Evolutionary conservation across 2,329 filamentous ascomycete species (phyloP), one percentile per base, ranked within the genome.

Genomic region (Xylariaceae sp.): DNA sequence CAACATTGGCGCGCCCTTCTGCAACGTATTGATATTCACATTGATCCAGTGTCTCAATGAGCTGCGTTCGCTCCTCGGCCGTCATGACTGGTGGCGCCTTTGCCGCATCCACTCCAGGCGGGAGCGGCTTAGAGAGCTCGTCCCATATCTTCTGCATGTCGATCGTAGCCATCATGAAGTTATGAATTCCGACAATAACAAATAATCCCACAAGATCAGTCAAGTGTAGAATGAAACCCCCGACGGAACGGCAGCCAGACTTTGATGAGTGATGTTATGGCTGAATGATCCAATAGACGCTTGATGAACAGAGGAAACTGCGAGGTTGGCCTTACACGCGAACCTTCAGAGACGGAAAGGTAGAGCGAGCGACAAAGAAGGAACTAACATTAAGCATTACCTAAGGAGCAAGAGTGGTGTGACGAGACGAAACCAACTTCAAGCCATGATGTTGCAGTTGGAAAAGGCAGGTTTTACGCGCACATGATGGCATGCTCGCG

Each of bases 1-100:
- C 83, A 38, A 84, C 75, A 61, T 93, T 91, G 39, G 87, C 86
- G 18, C 85, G 82, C 18, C 87, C 87, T 62, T 93, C 87, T 19
- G 73, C 76, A 17, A 80, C 63, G 43, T 78, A 66, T 39, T 62
- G 59, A 38, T 55, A 61, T 16, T 52, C 42, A 15, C 53, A 52
- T 35, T 45, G 44, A 24, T 39, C 43, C 17, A 45, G 50, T 34
- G 26, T 38, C 37, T 46, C 48, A 39, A 51, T 37, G 13, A 58
- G 45, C 24, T 47, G 32, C 37, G 52, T 45, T 37, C 50, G 45
- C 33, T 52, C 26, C 16, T 51, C 47, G 3, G 31, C 17, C 24
- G 52, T 47, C 34, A 53, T 26, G n/a, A 47, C 31, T 16, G 44
- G 39, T 24, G 41, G 24, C 13, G 39, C 18, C 9, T 46, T 33